A percentile compares a stretch with the other conserved stretches of the same genome.
phyloP scores from a whole-genome alignment of 768 basidiomycete genomes.

The Pleurotus pulmonarius region DNA sequence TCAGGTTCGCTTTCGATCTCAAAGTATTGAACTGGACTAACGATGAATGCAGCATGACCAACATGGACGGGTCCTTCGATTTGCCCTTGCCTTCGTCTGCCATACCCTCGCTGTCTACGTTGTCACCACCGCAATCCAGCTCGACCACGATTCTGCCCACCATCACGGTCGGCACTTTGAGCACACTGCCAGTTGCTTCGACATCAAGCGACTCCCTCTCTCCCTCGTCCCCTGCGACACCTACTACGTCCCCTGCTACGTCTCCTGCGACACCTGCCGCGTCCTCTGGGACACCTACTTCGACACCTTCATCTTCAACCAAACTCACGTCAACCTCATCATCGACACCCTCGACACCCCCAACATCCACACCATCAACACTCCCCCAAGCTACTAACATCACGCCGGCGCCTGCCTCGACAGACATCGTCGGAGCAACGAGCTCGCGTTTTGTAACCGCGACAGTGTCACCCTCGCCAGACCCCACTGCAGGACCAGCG shows the following conservation, averaged over 20 bases:
- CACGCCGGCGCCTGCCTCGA: not conserved
- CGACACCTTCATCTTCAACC: slow-evolving; percentile 1
- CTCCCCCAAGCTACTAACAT: not conserved
- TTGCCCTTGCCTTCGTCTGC: slow-evolving; percentile 47
- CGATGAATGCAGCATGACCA: slow-evolving; percentile 37
- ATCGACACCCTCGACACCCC: not conserved
- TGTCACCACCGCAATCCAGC: slow-evolving; percentile 33
- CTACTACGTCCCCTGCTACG: slow-evolving; percentile 2
- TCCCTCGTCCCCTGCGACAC: slow-evolving; percentile 11
- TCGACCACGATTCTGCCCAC: slow-evolving; percentile 37
- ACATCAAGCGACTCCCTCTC: slow-evolving; percentile 9
- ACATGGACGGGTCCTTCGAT: slow-evolving; percentile 59
- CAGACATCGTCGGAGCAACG: not conserved
- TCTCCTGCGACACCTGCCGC: not conserved
- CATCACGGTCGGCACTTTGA: slow-evolving; percentile 30
- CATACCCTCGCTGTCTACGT: slow-evolving; percentile 18
- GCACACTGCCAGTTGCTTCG: slow-evolving; percentile 16
- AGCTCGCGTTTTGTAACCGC: not conserved
- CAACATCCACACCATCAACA: not conserved
- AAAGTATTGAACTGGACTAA: not conserved
- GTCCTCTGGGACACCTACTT: not conserved
- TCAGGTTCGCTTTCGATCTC: slow-evolving; percentile 39
- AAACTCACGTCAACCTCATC: not conserved
- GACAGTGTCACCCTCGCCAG: not conserved
- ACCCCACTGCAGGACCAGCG: not conserved